Evolutionary conservation across 2,329 filamentous ascomycete genomes (phyloP), one percentile per base, ranked within the genome.

Genomic region (Pseudocercospora cruenta): DNA sequence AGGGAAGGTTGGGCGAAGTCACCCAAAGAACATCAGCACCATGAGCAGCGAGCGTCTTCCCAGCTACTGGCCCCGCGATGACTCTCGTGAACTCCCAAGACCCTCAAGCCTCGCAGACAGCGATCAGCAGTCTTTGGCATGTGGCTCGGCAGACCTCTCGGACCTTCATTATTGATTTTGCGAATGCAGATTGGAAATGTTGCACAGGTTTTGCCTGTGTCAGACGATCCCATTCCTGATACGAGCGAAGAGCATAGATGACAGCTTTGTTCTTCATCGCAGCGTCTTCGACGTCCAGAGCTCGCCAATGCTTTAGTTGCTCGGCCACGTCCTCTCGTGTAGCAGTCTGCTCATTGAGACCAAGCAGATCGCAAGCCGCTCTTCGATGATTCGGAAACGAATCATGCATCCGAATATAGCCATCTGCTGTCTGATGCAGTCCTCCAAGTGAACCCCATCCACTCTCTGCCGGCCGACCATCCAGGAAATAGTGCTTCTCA

Each of bases 371-470:
- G 2, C 84, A 73, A 0, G 82, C 79, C 2, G 81, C 82, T 1
- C 76, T 28, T 0, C 80, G 79, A 65, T 88, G 86, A 59, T 87
- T 81, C 0, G 81, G 78, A 63, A 88, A 87, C 0, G 73, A 73
- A 62, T 87, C 86, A 67, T 88, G 86, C 54, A 88, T 81, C 1
- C 85, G 80, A 2, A 88, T 81, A 58, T 84, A 77, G 1, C 85
- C 85, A 65, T 87, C 85, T 0, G 74, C 73, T 0, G 85, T 82
- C 60, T 78, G 78, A 70, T 88, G 82, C 0, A 87, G 70, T 0
- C 85, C 86, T 1, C 85, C 84, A 2, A 88, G 79, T 0, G 78
- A 74, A 0, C 80, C 81, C 76, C 79, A 83, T 0, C 75, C 60
- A 0, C 78, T 75, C 0, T 74, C 70, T 3, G 69, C 67, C 14